Evolutionary conservation across 164 flowering plant genomes (phyloP).

Genomic region (Vitis rupestris): DNA sequence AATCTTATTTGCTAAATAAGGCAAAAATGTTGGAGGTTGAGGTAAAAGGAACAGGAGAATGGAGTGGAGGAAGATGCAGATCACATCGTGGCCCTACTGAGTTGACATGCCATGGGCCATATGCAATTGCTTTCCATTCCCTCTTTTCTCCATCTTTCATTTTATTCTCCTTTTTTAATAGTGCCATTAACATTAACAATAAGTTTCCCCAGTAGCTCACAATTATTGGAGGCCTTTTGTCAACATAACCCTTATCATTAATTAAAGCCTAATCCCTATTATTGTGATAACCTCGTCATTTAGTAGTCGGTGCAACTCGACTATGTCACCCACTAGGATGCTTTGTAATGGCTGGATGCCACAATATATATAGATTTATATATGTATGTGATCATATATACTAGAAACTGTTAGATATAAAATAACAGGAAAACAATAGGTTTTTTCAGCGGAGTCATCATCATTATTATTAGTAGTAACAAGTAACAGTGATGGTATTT

Average conservation of each 20-base stretch:
- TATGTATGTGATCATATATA: no score
- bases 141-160: slow-evolving; percentile 7
- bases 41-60: slow-evolving; percentile 23
- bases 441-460: no score
- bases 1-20: slow-evolving; percentile 13
- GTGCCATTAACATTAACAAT: slow-evolving; percentile 4
- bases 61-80: slow-evolving; percentile 21
- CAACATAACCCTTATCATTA: slow-evolving; percentile 9
- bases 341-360: no score
- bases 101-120: slow-evolving; percentile 37
- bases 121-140: slow-evolving; percentile 23
- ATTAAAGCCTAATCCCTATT: background rate
- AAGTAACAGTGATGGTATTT: no score
- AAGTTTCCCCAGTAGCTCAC: slow-evolving; percentile 4
- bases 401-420: no score
- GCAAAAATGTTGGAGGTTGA: slow-evolving; percentile 1
- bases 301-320: slow-evolving; percentile 1
- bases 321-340: background rate
- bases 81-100: slow-evolving; percentile 33
- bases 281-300: background rate
- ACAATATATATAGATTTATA: no score
- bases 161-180: background rate
- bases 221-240: slow-evolving; percentile 18
- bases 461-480: no score
- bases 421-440: no score